Evolutionary conservation across 148 eudicot species (phyloP), one percentile per base, ranked within the genome.

Genomic region (Pharnaceum exiguum): DNA sequence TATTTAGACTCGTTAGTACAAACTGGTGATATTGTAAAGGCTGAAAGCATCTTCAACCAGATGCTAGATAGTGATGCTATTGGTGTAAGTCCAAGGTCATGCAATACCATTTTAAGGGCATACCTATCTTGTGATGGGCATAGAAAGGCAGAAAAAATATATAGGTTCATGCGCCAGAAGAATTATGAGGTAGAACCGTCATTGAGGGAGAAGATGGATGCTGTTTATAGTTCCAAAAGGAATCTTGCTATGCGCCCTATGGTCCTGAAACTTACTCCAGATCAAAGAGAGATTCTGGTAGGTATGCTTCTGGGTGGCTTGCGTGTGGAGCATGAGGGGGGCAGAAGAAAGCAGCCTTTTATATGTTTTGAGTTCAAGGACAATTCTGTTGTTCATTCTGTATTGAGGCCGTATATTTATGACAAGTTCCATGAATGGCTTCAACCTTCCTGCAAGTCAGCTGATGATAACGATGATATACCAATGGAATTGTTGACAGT

Each of bases 301-400:
- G 99, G 99, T 35, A 70, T 93, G 74, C 62, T 89, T 37, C 68
- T 93, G 49, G 96, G 95, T 17, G 96, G 99, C 31, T 66, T 93
- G 73, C 70, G 55, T 57, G 73, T 83, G 53, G 77, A 63, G 68
- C 55, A 66, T 31, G 79, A 70, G 32, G 89, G 71, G 55, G 72
- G 62, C 17, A 74, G 71, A n/a, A n/a, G n/a, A 30, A 81, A 66
- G 53, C 74, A 60, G 12, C 74, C 76, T 59, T 73, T 67, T 23
- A 52, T 86, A 32, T 15, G 43, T 71, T 93, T 89, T 46, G 77
- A 79, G 51, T 93, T 93, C 67, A 73, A 72, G 31, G 95, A 73
- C 56, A 40, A 58, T 28, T 72, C 74, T 40, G 64, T 43, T 12
- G 55, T 68, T 13, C 99, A 89, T 72, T 29, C 70, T 43, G 60